Base-by-base conservation (phyloP, 768 basidiomycete genomes). In the Mycena leptocephala region DNA sequence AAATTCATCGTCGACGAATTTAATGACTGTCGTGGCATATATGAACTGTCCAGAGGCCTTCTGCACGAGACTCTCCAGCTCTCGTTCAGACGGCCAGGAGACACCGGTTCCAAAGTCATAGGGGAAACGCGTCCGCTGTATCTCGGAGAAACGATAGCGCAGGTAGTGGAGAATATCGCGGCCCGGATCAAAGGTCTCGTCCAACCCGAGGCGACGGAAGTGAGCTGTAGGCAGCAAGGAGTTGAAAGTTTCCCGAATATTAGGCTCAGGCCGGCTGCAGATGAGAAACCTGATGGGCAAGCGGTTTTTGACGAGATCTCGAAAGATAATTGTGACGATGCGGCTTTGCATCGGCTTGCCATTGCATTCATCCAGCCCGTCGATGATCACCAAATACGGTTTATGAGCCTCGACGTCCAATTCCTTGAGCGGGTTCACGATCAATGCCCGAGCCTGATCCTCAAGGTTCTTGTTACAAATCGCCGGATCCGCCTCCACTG, bases 11-110 rank as follows among this genome's bases (percentile, higher is more conserved):
- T 76, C 81, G 13, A 84, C 77, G 51, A 80, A 83, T 53, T 80
- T 80, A 59, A 81, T 68, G 14, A 82, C 80, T 1, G 83, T 82
- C 24, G 82, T 28, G 3, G 82, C 77, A 58, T 82, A 82, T 18
- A 82, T 80, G 64, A 84, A n/a, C n/a, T n/a, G n/a, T n/a, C n/a
- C n/a, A n/a, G n/a, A n/a, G n/a, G n/a, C n/a, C n/a, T n/a, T n/a
- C 9, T 69, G 37, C 13, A 83, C 77, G 24, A 79, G 46, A 13
- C 26, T 24, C 5, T 78, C 35, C 9, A 77, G 32, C 74, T 61
- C 46, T 7, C 32, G 48, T 26, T 62, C 56, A 5, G 63, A 55
- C 18, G 78, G 70, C 78, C 78, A 79, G 6, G 46, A 9, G 33
- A 28, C 5, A 61, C n/a, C n/a, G 32, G 26, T 5, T 4, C 7